Percentiles rank a stretch among this genome's conserved stretches.
These are phyloP conservation scores for Heimioporus sp. DNA, from an alignment of 768 basidiomycete species.

Conservation along the genomic window DNA sequence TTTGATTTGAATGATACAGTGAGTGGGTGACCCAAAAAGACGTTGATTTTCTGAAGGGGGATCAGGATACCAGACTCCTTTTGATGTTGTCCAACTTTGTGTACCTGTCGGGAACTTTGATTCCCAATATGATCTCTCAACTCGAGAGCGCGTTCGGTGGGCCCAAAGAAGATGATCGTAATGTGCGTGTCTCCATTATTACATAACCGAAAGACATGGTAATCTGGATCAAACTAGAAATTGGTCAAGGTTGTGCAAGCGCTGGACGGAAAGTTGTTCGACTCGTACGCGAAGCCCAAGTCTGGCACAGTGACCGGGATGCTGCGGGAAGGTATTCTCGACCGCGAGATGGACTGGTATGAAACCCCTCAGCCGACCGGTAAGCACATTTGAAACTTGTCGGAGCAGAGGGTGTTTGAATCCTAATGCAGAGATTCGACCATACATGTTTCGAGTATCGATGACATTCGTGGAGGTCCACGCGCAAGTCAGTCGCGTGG, in stretches of 20 bases:
- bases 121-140: conserved; percentile 79
- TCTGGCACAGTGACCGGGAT: conserved; percentile 63
- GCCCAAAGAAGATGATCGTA: conserved; percentile 68
- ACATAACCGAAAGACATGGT: neutral
- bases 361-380: conserved; percentile 91
- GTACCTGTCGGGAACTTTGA: conserved; percentile 62
- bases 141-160: conserved; percentile 75
- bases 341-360: conserved; percentile 87
- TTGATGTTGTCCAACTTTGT: conserved; percentile 88
- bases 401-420: neutral
- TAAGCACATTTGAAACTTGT: conserved; percentile 30
- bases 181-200: conserved; percentile 40
- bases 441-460: conserved; percentile 89
- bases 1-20: conserved; percentile 65
- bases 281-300: conserved; percentile 83
- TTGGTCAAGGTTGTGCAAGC: conserved; percentile 76
- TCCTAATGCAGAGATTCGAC: conserved; percentile 71
- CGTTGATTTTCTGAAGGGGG: neutral
- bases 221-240: conserved; percentile 40
- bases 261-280: conserved; percentile 87
- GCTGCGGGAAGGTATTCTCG: conserved; percentile 77
- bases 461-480: conserved; percentile 90
- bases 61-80: conserved; percentile 83
- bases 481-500: conserved; percentile 80
- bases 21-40: conserved; percentile 21